Evolutionary conservation across 2,329 filamentous ascomycete species (phyloP), one percentile per base, ranked within the genome.

Genomic region (Aspergillus tamarii): DNA sequence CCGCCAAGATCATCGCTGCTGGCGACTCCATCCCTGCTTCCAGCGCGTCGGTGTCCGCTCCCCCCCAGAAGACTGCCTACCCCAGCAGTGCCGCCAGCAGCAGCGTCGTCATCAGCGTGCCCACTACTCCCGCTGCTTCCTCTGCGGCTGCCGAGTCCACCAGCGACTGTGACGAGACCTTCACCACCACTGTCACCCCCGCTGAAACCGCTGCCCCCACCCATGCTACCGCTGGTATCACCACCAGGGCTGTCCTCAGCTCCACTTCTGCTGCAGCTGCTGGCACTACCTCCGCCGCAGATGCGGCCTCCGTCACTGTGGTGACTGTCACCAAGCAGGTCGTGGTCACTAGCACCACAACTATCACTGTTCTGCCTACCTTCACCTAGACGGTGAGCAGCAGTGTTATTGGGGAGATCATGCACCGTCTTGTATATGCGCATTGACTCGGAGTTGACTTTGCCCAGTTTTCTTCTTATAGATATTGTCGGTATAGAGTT

Each of bases 1-100:
- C 83, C 1, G 80, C 81, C 64, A 83, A 78, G 67, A 87, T 87
- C 61, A 69, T 86, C 21, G 81, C 80, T 56, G 10, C 53, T n/a
- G 19, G 26, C 45, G 43, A 58, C 41, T 59, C 62, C 19, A 52
- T 32, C 21, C 26, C 50, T 26, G 53, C 43, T 28, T 52, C 59
- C 43, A 48, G 41, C 32, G 52, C 12, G 30, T 57, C 11, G 41
- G 52, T 55, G 12, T 55, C 52, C 8, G 52, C 52, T 10, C 52
- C 52, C n/a, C 55, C 55, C 23, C 53, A 55, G 52, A 55, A 55
- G 32, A 55, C 52, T 9, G 52, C 52, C 32, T 55, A 55, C 52
- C n/a, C 32, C n/a, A 52, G 26, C 19, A 32, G 48, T 8, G 41
- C 46, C 34, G 19, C n/a, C n/a, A 58, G 9, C 46, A 36, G n/a